Conservation (phyloP, 176 grass and related monocot species). For the Zea luxurians region DNA sequence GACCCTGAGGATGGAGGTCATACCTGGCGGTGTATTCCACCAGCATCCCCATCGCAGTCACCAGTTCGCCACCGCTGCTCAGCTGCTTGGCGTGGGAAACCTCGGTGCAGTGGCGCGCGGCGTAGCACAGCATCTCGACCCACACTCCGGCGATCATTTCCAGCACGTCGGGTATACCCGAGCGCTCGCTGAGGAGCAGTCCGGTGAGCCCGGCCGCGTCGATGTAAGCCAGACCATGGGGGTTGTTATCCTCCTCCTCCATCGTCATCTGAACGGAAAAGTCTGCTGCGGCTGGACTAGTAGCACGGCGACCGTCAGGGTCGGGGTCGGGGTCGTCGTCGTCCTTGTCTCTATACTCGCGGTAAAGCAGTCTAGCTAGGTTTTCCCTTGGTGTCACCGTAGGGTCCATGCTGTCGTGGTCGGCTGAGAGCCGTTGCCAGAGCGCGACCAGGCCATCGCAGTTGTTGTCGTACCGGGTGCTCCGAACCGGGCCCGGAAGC, state of each 20-base stretch:
- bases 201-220: neutral
- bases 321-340: neutral
- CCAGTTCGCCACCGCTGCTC: constrained; percentile 4
- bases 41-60: neutral
- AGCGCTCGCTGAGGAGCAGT: neutral
- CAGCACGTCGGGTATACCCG: neutral
- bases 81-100: constrained; percentile 10
- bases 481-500: neutral
- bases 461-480: neutral
- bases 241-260: neutral
- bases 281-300: neutral
- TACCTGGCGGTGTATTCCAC: neutral
- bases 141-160: constrained; percentile 4
- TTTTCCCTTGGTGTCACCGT: neutral
- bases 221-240: neutral
- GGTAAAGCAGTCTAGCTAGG: neutral
- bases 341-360: neutral
- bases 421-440: neutral
- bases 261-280: neutral
- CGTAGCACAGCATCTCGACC: neutral
- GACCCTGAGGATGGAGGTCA: neutral
- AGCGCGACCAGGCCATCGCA: neutral
- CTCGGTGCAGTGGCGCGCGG: neutral
- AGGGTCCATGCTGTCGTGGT: neutral
- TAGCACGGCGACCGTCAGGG: neutral